A percentile compares a stretch with the other conserved stretches of the same genome.
Evolutionary conservation across 2,329 filamentous ascomycete species (phyloP).

Genomic region (Colletotrichum australisinense): DNA sequence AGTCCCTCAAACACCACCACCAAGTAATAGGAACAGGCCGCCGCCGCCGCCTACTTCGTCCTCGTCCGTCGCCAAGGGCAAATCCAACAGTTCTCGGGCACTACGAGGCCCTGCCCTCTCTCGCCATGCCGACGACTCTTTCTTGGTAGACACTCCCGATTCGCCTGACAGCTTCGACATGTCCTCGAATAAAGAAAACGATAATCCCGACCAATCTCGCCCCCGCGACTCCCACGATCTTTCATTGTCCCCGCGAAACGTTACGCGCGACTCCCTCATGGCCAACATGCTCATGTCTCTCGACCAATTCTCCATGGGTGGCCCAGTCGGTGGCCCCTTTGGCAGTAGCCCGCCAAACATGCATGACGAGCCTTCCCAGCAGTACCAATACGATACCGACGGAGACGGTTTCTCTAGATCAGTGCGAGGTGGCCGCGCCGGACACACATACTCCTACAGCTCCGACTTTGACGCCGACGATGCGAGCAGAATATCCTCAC

Average conservation of each 20-base stretch:
- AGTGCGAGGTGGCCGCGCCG: conserved; percentile 36
- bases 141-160: conserved; percentile 51
- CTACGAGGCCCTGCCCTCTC: conserved; percentile 42
- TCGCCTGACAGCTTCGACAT: conserved; percentile 48
- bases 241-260: conserved; percentile 79
- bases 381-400: conserved; percentile 34
- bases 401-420: conserved; percentile 27
- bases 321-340: conserved; percentile 7
- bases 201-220: conserved; percentile 42
- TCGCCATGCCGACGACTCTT: conserved; percentile 47
- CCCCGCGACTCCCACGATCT: conserved; percentile 84
- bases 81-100: conserved; percentile 46
- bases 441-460: conserved; percentile 64
- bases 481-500: conserved; percentile 65
- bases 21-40: conserved; percentile 29
- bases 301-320: conserved; percentile 78
- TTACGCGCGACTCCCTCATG: conserved; percentile 90
- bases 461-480: conserved; percentile 71
- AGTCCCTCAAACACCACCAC: conserved; percentile 32
- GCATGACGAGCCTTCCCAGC: conserved; percentile 31
- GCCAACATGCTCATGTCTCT: conserved; percentile 96
- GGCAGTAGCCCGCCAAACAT: conserved; percentile 11
- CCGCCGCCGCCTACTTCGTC: conserved; percentile 17
- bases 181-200: conserved; percentile 43
- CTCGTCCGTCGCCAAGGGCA: conserved; percentile 37